Base-by-base conservation (phyloP, 441 rosid species). In the Cnidoscolus chayamansa region DNA sequence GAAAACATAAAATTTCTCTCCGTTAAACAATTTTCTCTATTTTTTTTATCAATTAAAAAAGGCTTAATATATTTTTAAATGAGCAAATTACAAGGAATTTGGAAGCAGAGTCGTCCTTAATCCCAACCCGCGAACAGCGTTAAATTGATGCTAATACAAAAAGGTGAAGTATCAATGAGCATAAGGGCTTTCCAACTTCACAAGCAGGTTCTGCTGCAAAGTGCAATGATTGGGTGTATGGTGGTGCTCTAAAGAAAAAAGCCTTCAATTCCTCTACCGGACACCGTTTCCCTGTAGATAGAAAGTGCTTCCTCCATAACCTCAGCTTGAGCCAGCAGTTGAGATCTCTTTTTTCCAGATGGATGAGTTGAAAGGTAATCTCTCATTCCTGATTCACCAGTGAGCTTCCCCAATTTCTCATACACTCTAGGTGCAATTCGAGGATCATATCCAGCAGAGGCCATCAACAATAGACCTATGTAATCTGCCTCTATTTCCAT, bases 321-420 rank as follows among this genome's bases (percentile, higher is more conserved):
- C 72, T 88, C 50, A 66, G 99, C 97, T 75, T 81, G 84, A 65
- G 93, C 88, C 68, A 93, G 83, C 76, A 88, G 72, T 70, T 86
- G 76, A 55, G 97, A 86, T 79, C 99, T 87, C 84, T 83, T 88
- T 86, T 82, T 90, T 25, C 97, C 97, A 10, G 99, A 95, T 32
- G 97, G 99, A 83, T 95, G 99, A n/a, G 97, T 95, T 3, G 97
- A 88, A 13, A 95, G 85, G 74, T 92, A 92, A 72, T 91, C 89
- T 74, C 76, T 77, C 3, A 88, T 58, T 9, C 73, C 48, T 0
- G 81, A 85, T 0, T 82, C 84, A 30, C 96, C 90, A 2, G 81
- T 74, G 1, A 92, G 74, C 80, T 86, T 81, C 30, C 93, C 97
- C 67, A 93, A 75, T 84, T 88, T 93, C 81, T 95, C 97, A 17